A percentile compares a stretch with the other conserved stretches of the same genome.
phyloP scores from a whole-genome alignment of 495 filamentous ascomycete species.

The Xylaria sp. region DNA sequence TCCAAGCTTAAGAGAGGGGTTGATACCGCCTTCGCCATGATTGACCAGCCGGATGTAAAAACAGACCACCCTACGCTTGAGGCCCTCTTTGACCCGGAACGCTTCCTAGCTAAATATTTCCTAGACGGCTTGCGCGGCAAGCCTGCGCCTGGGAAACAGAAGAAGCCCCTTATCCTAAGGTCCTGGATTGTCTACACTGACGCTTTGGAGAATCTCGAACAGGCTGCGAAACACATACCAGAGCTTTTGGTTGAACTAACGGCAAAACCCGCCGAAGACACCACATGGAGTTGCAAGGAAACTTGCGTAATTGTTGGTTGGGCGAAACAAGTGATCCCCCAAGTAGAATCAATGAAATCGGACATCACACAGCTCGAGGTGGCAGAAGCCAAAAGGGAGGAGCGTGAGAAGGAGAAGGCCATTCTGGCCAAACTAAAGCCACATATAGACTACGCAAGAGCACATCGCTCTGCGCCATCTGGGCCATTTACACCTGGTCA shows the following conservation, averaged over 20 bases:
- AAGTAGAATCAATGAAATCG: background rate
- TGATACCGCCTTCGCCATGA: constrained; percentile 9
- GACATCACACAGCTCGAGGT: background rate
- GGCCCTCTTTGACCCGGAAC: constrained; percentile 19
- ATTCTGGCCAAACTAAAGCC: constrained; percentile 24
- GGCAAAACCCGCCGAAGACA: background rate
- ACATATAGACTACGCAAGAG: constrained; percentile 19
- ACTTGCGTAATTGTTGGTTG: constrained; percentile 5
- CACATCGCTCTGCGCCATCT: background rate
- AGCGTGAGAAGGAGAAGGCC: constrained; percentile 21
- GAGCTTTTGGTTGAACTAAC: background rate
- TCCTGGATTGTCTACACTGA: background rate
- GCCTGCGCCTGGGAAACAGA: constrained; percentile 22
- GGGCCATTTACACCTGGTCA: background rate
- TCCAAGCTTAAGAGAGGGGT: constrained; percentile 1
- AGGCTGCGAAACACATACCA: background rate
- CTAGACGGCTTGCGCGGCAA: constrained; percentile 28
- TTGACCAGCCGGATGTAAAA: constrained; percentile 19
- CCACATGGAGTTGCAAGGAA: background rate
- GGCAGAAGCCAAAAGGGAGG: constrained; percentile 5
- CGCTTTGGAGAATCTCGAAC: background rate
- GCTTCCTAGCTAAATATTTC: constrained; percentile 38
- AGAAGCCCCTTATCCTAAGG: constrained; percentile 8
- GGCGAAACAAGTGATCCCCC: constrained; percentile 4
- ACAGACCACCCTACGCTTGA: constrained; percentile 13